Evolutionary conservation across 352 stramenopile species (phyloP).

Genomic region (Pythium scleroteichum): DNA sequence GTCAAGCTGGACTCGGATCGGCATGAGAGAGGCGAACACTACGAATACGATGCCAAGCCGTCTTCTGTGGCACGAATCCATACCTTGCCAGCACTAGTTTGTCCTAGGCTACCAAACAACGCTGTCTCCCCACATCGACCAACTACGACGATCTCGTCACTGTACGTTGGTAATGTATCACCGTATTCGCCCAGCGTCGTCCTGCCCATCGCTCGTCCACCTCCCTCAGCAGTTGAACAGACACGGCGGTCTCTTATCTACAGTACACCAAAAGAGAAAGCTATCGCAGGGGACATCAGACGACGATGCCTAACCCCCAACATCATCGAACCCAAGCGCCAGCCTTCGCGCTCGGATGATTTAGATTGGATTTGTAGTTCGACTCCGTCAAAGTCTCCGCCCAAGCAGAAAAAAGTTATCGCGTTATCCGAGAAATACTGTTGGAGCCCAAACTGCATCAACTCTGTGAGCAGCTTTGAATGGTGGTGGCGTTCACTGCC

Average conservation of each 20-base stretch:
- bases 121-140: constrained; percentile 41
- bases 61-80: constrained; percentile 10
- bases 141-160: constrained; percentile 58
- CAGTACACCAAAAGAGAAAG: constrained; percentile 62
- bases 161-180: constrained; percentile 52
- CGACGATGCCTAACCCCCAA: constrained; percentile 62
- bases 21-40: constrained; percentile 4
- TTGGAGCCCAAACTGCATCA: constrained; percentile 76
- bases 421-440: constrained; percentile 59
- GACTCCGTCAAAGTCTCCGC: constrained; percentile 38
- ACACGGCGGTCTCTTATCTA: constrained; percentile 50
- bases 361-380: constrained; percentile 21
- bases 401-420: constrained; percentile 37
- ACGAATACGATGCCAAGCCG: neutral
- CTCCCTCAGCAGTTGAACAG: constrained; percentile 51
- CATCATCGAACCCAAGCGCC: constrained; percentile 26
- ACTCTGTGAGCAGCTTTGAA: constrained; percentile 75
- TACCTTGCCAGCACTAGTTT: constrained; percentile 40
- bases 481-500: constrained; percentile 83
- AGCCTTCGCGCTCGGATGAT: constrained; percentile 16
- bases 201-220: constrained; percentile 45
- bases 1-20: constrained; percentile 39
- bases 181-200: constrained; percentile 47
- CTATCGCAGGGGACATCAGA: constrained; percentile 43
- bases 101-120: constrained; percentile 19